These are phyloP conservation scores for Paracorniculantispora psalliotae DNA, from an alignment of 2,329 filamentous ascomycete species.

Conservation along the genomic window DNA sequence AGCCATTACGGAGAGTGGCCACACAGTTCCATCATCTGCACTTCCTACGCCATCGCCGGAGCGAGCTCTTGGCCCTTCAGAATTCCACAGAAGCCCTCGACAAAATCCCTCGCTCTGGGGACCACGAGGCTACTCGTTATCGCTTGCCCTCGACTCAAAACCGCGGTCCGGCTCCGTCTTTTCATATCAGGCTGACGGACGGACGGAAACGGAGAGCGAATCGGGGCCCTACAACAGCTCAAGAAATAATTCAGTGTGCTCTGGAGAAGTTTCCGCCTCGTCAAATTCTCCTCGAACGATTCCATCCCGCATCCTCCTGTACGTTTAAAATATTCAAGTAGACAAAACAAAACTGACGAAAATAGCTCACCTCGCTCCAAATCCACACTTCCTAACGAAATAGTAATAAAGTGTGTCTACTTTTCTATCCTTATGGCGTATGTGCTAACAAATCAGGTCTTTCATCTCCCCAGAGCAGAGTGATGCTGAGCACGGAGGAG, in stretches of 20 bases:
- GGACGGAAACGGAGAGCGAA: conserved; percentile 6
- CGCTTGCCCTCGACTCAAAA: conserved; percentile 1
- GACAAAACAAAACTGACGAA: neutral
- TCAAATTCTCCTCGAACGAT: conserved; percentile 1
- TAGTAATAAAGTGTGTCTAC: conserved; percentile 6
- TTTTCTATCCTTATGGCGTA: neutral
- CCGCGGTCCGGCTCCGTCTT: neutral
- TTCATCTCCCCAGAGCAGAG: conserved; percentile 27
- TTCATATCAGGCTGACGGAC: neutral
- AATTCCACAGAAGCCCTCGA: neutral
- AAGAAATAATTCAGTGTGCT: conserved; percentile 10
- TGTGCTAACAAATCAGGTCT: conserved; percentile 19
- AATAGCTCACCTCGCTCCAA: conserved; percentile 7
- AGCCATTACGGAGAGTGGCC: conserved; percentile 12
- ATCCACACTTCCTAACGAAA: neutral
- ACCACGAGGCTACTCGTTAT: neutral
- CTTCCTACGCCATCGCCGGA: conserved; percentile 15
- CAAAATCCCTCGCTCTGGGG: conserved; percentile 1
- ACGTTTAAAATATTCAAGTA: neutral
- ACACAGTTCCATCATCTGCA: conserved; percentile 10
- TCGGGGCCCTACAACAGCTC: neutral
- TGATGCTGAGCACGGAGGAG: neutral
- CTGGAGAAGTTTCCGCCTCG: neutral
- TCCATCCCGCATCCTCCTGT: conserved; percentile 1
- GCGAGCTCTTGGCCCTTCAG: conserved; percentile 9